These are phyloP conservation scores for Penicillium goetzii DNA, from an alignment of 495 filamentous ascomycete species.

Conservation along the genomic window DNA sequence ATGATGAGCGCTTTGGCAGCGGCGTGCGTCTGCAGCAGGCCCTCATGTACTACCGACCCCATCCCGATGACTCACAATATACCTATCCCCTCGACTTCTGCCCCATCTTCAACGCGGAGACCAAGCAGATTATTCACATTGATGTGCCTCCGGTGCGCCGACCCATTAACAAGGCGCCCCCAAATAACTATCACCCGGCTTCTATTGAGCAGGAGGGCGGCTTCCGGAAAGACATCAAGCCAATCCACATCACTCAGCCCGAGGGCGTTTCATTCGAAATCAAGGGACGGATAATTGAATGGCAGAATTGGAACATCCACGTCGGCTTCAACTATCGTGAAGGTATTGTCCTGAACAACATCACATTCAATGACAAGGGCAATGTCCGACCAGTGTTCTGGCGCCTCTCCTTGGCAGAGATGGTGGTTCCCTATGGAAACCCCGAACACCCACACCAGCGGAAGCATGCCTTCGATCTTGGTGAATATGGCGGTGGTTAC, in stretches of 20 bases:
- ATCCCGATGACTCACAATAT: slow-evolving; percentile 87
- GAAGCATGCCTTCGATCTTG: slow-evolving; percentile 80
- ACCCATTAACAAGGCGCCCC: slow-evolving; percentile 70
- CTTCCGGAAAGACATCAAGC: slow-evolving; percentile 80
- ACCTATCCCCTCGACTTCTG: slow-evolving; percentile 93
- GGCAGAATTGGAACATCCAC: slow-evolving; percentile 96
- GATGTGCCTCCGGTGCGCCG: slow-evolving; percentile 82
- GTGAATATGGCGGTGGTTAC: slow-evolving; percentile 72
- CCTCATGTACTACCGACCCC: slow-evolving; percentile 92
- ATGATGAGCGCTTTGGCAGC: slow-evolving; percentile 87
- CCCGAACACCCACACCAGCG: slow-evolving; percentile 73
- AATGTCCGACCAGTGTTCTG: slow-evolving; percentile 72
- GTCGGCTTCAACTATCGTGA: slow-evolving; percentile 78
- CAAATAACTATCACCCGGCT: slow-evolving; percentile 80
- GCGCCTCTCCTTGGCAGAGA: slow-evolving; percentile 70
- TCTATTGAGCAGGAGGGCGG: slow-evolving; percentile 76
- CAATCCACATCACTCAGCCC: slow-evolving; percentile 94
- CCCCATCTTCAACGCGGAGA: slow-evolving; percentile 86
- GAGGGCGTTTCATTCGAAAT: slow-evolving; percentile 92
- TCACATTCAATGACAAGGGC: slow-evolving; percentile 84
- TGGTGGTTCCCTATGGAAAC: slow-evolving; percentile 79
- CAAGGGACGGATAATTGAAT: slow-evolving; percentile 75
- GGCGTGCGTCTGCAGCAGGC: slow-evolving; percentile 85
- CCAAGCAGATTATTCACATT: slow-evolving; percentile 82
- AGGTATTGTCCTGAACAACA: slow-evolving; percentile 84